Conservation (phyloP, 495 filamentous ascomycete species). For the Neurospora intermedia region DNA sequence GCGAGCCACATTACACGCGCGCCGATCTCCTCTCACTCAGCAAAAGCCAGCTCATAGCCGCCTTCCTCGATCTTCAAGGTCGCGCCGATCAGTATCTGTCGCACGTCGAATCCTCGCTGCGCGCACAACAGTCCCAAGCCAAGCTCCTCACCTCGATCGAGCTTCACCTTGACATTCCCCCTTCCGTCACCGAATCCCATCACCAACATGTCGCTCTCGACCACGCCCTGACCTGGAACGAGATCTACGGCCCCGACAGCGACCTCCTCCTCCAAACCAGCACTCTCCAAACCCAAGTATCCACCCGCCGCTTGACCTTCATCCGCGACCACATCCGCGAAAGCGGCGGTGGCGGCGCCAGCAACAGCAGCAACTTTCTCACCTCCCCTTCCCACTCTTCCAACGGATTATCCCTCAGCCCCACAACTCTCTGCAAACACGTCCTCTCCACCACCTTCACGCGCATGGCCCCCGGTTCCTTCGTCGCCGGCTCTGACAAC, state of each 20-base stretch:
- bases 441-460: background rate
- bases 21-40: background rate
- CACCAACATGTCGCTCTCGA: background rate
- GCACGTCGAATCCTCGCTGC: background rate
- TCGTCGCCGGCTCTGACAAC: background rate
- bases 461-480: background rate
- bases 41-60: background rate
- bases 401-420: background rate
- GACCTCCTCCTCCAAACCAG: background rate
- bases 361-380: background rate
- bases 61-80: background rate
- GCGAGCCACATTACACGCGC: background rate
- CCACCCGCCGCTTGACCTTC: background rate
- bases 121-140: background rate
- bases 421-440: background rate
- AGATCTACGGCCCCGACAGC: background rate
- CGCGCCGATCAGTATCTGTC: background rate
- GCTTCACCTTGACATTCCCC: background rate
- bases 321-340: background rate
- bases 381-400: background rate
- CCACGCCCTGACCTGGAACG: background rate
- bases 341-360: background rate
- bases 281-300: background rate
- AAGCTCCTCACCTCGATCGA: background rate
- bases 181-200: background rate